These are phyloP conservation scores for Oidiodendron maius DNA, from an alignment of 495 filamentous ascomycete species.

Conservation along the genomic window DNA sequence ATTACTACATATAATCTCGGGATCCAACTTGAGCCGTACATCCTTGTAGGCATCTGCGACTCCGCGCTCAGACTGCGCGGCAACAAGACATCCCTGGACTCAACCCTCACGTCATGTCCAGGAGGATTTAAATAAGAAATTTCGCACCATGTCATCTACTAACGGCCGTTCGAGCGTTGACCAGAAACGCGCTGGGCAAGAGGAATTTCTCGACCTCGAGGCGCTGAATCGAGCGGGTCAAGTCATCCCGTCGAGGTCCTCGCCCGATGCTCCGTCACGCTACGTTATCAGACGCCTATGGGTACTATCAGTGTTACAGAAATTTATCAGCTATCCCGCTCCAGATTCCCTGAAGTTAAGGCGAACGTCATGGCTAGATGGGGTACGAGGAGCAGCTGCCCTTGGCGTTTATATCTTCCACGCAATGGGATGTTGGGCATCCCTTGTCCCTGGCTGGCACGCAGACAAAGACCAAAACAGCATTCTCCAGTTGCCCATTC, in stretches of 20 bases:
- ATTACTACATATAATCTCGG: no score
- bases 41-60: no score
- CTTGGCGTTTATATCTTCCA: conserved; percentile 13
- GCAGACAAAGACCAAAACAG: conserved; percentile 5
- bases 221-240: not conserved
- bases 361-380: conserved; percentile 11
- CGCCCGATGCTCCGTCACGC: not conserved
- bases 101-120: no score
- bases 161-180: not conserved
- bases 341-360: conserved; percentile 6
- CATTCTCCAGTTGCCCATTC: conserved; percentile 6
- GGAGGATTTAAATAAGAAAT: no score
- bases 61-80: no score
- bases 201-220: not conserved
- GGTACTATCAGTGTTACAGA: not conserved
- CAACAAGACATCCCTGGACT: no score
- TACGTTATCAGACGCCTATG: not conserved
- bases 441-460: conserved; percentile 7
- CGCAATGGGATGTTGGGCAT: conserved; percentile 5
- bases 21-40: no score
- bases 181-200: not conserved
- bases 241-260: not conserved
- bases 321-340: conserved; percentile 5
- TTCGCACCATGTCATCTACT: not conserved
- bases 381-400: conserved; percentile 11